These are phyloP conservation scores for Sindora glabra DNA, from an alignment of 306 rosid species.

Conservation along the genomic window DNA sequence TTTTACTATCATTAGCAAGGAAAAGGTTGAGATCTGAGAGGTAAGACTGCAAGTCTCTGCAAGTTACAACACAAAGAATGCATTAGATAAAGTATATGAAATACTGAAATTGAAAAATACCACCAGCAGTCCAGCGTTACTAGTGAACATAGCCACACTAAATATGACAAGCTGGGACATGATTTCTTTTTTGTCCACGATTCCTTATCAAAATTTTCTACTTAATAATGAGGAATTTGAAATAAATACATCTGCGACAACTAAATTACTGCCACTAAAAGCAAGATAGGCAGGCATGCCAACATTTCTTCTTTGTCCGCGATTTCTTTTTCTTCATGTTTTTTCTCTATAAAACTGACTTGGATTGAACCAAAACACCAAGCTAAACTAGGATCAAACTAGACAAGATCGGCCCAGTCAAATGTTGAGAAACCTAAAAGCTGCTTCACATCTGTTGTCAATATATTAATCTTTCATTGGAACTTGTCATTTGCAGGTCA, in stretches of 20 bases:
- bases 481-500: background rate
- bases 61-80: constrained; percentile 13
- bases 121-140: background rate
- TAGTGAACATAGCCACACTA: no score
- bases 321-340: no score
- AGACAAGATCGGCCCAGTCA: no score
- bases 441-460: no score
- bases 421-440: no score
- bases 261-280: no score
- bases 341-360: background rate
- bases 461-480: background rate
- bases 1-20: constrained; percentile 67
- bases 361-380: no score
- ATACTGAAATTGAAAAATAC: background rate
- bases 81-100: constrained; percentile 6
- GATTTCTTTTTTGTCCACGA: background rate
- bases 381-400: no score
- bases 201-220: no score
- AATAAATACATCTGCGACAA: no score
- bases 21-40: constrained; percentile 83
- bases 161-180: background rate
- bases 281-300: no score
- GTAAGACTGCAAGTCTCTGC: constrained; percentile 97
- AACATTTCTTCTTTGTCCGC: background rate
- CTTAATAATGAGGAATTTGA: no score